Conservation (phyloP, 768 basidiomycete species). For the Hygrophoropsis aurantiaca region DNA sequence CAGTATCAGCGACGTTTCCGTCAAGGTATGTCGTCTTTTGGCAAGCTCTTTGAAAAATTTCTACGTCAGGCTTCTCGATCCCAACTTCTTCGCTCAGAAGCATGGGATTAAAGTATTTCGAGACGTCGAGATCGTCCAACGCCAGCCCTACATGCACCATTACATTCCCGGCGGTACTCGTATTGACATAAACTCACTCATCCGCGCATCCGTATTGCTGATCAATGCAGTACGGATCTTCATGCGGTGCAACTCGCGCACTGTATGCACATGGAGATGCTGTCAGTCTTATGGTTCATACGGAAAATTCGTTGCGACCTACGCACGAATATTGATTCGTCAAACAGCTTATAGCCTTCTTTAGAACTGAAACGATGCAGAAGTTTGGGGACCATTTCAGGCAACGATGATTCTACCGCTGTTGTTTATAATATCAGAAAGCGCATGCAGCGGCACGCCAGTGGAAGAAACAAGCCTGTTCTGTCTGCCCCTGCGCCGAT, state of each 20-base stretch:
- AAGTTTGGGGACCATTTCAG: conserved; percentile 58
- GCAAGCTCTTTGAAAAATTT: conserved; percentile 56
- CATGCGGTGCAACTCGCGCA: conserved; percentile 44
- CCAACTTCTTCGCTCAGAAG: conserved; percentile 71
- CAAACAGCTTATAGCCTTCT: conserved; percentile 65
- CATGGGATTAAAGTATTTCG: conserved; percentile 48
- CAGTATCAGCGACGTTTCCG: background rate
- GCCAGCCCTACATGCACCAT: conserved; percentile 39
- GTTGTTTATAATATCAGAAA: too few species aligned
- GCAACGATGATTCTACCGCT: conserved; percentile 57
- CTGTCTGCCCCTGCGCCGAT: conserved; percentile 71
- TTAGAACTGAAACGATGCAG: conserved; percentile 67
- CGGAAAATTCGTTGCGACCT: conserved; percentile 10
- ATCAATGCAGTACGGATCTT: conserved; percentile 56
- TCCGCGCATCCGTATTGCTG: conserved; percentile 72
- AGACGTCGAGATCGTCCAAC: conserved; percentile 60
- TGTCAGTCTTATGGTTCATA: conserved; percentile 6
- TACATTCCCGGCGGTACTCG: background rate
- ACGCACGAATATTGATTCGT: conserved; percentile 53
- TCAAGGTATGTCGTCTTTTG: conserved; percentile 24
- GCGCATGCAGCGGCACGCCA: too few species aligned
- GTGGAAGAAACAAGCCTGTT: conserved; percentile 42
- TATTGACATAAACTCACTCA: conserved; percentile 47
- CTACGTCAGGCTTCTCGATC: conserved; percentile 63
- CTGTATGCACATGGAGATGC: conserved; percentile 34